Conservation (phyloP, 768 basidiomycete species). For the Chalciporus chontae region DNA sequence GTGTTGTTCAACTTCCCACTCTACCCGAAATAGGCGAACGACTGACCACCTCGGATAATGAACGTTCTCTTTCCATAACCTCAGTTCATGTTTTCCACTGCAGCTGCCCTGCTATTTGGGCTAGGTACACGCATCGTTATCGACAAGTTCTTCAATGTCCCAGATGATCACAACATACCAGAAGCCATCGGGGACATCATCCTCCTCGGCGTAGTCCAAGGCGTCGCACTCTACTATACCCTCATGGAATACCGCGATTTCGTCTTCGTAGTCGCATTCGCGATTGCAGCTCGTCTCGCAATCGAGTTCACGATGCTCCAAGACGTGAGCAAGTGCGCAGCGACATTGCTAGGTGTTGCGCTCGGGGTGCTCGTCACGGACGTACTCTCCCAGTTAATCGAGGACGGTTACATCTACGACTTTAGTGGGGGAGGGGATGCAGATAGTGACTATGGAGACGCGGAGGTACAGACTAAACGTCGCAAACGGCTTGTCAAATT, state of each 20-base stretch:
- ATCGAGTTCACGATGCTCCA: slow-evolving; percentile 56
- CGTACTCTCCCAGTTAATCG: slow-evolving; percentile 62
- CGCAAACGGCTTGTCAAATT: slow-evolving; percentile 48
- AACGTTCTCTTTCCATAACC: slow-evolving; percentile 19
- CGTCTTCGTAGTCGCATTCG: slow-evolving; percentile 52
- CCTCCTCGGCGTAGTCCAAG: slow-evolving; percentile 72
- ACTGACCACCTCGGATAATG: slow-evolving; percentile 11
- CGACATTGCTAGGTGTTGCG: slow-evolving; percentile 62
- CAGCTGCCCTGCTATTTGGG: slow-evolving; percentile 69
- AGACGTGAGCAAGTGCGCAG: slow-evolving; percentile 53
- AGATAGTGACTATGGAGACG: slow-evolving; percentile 17
- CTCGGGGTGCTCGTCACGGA: slow-evolving; percentile 72
- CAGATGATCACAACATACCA: slow-evolving; percentile 28
- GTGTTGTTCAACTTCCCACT: too few relatives aligned
- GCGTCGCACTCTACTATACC: slow-evolving; percentile 68
- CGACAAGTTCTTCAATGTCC: slow-evolving; percentile 48
- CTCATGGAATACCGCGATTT: slow-evolving; percentile 52
- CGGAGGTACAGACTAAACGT: slow-evolving; percentile 20
- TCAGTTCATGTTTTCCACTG: slow-evolving; percentile 46
- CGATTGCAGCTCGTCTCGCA: slow-evolving; percentile 58
- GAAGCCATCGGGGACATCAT: slow-evolving; percentile 53
- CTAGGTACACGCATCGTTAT: slow-evolving; percentile 70
- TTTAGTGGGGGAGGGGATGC: slow-evolving; percentile 19
- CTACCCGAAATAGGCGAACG: slow-evolving; percentile 21
- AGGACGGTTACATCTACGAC: slow-evolving; percentile 39